Base-by-base conservation (phyloP, 371 early-diverging fungal species). In the Sporodiniella umbellata region DNA sequence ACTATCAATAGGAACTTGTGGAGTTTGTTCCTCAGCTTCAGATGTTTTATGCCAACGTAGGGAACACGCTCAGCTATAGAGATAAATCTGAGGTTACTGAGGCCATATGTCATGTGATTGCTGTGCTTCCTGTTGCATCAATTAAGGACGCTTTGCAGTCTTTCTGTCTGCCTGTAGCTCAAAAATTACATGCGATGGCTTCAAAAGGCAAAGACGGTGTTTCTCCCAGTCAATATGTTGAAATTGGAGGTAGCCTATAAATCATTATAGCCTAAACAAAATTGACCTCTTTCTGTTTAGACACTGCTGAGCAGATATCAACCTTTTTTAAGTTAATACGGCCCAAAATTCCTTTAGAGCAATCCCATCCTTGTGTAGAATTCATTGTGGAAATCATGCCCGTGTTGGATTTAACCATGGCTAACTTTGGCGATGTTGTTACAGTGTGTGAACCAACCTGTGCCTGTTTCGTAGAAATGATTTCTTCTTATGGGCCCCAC, bases 41-140 rank as follows among this genome's bases (percentile, higher is more conserved):
- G 57, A 74, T 78, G 5, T 91, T 93, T 59, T 95, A 91, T 68
- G 52, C 83, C 15, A 77, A 77, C 19, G 81, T 84, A 4, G 70
- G 80, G 12, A 80, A 77, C 25, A 73, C 75, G 22, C 62, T 95
- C 14, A 78, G 80, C n/a, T 80, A 73, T 12, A 61, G 66, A 43
- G 97, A 98, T 53, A 66, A 85, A 4, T 44, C 80, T 10, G 94
- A 96, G 31, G 80, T 98, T 3, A 88, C 94, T 0, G 89, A 89
- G 56, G 97, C 93, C 1, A 83, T 98, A 4, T 88, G 95, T 0
- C 88, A 93, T 49, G 88, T 96, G 7, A 72, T 96, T 25, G 83
- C 82, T 2, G 87, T 82, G 1, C 78, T 94, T 19, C 90, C 92
- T 8, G 62, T 72, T 8, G 66, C 66, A 0, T 74, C 84, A 45